Evolutionary conservation across 805 yeast species (phyloP), one percentile per base, ranked within the genome.

Genomic region (Ogataea pilisensis): DNA sequence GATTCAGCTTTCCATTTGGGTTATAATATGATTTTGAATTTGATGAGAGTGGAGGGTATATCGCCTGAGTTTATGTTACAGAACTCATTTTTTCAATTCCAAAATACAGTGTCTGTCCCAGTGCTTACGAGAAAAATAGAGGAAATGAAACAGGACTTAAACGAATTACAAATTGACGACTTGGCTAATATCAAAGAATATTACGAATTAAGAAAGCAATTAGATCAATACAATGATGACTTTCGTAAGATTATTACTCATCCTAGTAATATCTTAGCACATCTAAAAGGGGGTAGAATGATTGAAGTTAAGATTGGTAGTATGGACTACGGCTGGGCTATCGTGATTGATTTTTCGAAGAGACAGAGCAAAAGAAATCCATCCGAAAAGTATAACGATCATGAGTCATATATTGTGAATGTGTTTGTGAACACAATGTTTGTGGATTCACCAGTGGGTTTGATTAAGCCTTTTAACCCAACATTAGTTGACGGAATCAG

Each of bases 1-100:
- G 98, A 93, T 58, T 91, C 98, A 17, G 98, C 99, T 0, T 93
- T 93, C 75, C 99, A 93, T 61, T 69, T 93, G 46, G 97, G 98
- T 19, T 93, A 93, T 65, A 93, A 93, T 61, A 93, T 93, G 99
- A 87, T 90, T 55, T 75, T 93, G 64, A 93, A 93, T 62, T 72
- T 93, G 62, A 79, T 93, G 84, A 80, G 99, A 59, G 99, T 93
- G 13, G 99, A 93, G 66, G 99, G 99, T 44, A 87, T 93, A 41
- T 89, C 98, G 1, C 98, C 99, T 0, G 99, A 93, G 61, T 93
- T 85, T 49, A 90, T 93, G 97, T 73, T 93, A 50, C 95, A 89
- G 60, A 77, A 84, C 53, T 91, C 99, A 2, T 93, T 93, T 58
- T 93, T 70, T 68, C 99, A 93, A 64, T 95, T 90, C 61, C 99